phyloP scores from a whole-genome alignment of 305 asterid genomes.

The Rubia tinctorum region DNA sequence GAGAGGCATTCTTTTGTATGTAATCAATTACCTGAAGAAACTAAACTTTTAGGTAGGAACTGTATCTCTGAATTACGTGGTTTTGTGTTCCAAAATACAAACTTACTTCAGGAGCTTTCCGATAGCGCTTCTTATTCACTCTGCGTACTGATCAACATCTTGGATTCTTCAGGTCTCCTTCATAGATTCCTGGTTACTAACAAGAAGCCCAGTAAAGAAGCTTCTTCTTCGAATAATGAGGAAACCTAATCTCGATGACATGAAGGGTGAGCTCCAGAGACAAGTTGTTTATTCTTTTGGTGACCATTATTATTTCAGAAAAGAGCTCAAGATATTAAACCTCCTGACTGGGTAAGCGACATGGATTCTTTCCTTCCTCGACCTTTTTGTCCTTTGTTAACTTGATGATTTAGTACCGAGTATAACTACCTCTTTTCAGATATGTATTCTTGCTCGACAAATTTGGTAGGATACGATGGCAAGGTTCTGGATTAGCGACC shows the following conservation, averaged over 20 bases:
- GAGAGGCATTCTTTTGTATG: background rate
- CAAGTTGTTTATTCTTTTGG: constrained; percentile 71
- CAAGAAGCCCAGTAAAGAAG: constrained; percentile 53
- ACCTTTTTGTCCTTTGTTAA: background rate
- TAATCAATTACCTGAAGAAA: background rate
- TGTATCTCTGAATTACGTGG: background rate
- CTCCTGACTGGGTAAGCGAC: constrained; percentile 68
- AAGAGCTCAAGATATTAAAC: constrained; percentile 80
- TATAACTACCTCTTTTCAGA: constrained; percentile 34
- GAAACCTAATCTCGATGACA: constrained; percentile 50
- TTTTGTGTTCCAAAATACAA: background rate
- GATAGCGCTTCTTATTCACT: background rate
- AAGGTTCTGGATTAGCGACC: constrained; percentile 69
- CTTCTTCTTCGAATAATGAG: constrained; percentile 72
- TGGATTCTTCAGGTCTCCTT: constrained; percentile 54
- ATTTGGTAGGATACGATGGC: constrained; percentile 88
- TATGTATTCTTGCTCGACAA: constrained; percentile 76
- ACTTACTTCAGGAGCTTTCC: background rate
- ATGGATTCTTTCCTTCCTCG: constrained; percentile 9
- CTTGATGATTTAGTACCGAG: background rate
- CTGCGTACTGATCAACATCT: background rate
- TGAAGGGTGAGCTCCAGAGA: constrained; percentile 42
- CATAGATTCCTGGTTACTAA: constrained; percentile 80
- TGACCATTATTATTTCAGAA: constrained; percentile 82
- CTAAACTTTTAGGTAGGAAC: constrained; percentile 2